Base-by-base conservation (phyloP, 2,329 filamentous ascomycete genomes). In the Penicillium carneum region DNA sequence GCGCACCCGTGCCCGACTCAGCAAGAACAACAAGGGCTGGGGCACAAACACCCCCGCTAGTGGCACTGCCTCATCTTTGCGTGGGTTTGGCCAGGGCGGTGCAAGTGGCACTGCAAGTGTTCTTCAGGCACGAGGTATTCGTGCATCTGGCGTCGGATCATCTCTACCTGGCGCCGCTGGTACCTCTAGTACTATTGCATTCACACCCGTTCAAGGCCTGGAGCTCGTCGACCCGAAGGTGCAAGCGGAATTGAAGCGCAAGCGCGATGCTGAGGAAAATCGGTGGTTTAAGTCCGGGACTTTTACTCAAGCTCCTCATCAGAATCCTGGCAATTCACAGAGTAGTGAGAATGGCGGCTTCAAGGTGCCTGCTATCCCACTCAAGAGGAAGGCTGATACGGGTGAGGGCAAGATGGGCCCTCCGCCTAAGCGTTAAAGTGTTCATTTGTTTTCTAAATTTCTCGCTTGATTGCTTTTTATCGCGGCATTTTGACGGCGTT, bases 271-370 rank as follows among this genome's bases (percentile, higher is more conserved):
- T 0, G 95, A 98, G 66, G 92, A 97, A 75, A 94, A 98, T 74
- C 84, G 92, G 39, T 99, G 93, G 90, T 99, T 99, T 83, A 96
- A 95, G 78, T 91, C 92, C 48, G 95, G 95, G n/a, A 93, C 92
- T 0, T 99, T 99, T 74, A 97, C 95, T 9, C 93, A 97, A 76
- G 86, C 96, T 58, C 88, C 88, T 10, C 69, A 66, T 45, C 73
- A 77, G 58, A 73, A 64, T 55, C 33, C 20, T 23, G 65, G 46
- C 47, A 64, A 62, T 36, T 48, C 68, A 1, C 67, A 67, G 68
- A 74, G 79, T 8, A 82, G 66, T 33, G 62, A 84, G 63, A 84
- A 84, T 52, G 87, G 83, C 11, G 89, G 87, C 0, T 97, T 97
- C 84, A 96, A 93, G 78, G 90, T 96, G 41, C 93, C 94, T 16